A percentile compares a stretch with the other conserved stretches of the same genome.
Evolutionary conservation across 2,329 filamentous ascomycete species (phyloP).

Genomic region (Sporothrix inflata): DNA sequence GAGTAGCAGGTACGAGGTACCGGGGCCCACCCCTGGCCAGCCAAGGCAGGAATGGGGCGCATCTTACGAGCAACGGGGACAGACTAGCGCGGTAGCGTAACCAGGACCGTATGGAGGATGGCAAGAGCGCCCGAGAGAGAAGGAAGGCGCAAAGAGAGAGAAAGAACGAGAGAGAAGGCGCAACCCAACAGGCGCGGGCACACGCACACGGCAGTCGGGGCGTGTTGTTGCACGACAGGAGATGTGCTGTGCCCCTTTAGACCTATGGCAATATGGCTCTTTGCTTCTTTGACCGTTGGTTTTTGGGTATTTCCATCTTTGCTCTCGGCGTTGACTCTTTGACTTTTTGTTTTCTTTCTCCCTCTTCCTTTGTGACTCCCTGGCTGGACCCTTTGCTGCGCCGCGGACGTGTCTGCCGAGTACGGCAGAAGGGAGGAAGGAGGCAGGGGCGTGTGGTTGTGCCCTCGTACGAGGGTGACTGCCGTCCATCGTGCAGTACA

Average conservation of each 20-base stretch:
- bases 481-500: neutral
- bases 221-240: conserved; percentile 16
- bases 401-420: neutral
- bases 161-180: neutral
- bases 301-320: neutral
- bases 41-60: conserved; percentile 23
- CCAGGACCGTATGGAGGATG: no score
- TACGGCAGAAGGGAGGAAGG: neutral
- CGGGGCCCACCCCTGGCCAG: conserved; percentile 15
- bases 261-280: neutral
- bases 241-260: neutral
- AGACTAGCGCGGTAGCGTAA: conserved; percentile 9
- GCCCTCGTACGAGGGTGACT: conserved; percentile 1
- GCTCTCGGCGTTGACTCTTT: neutral
- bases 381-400: neutral
- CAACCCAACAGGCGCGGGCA: neutral
- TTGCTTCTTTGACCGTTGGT: neutral
- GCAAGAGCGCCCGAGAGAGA: neutral
- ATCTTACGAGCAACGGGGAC: conserved; percentile 20
- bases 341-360: neutral
- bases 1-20: conserved; percentile 23
- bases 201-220: neutral
- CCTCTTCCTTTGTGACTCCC: neutral
- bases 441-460: neutral
- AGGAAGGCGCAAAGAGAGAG: neutral